Conservation (phyloP, 2,329 filamentous ascomycete genomes). For the Dothistroma septosporum region DNA sequence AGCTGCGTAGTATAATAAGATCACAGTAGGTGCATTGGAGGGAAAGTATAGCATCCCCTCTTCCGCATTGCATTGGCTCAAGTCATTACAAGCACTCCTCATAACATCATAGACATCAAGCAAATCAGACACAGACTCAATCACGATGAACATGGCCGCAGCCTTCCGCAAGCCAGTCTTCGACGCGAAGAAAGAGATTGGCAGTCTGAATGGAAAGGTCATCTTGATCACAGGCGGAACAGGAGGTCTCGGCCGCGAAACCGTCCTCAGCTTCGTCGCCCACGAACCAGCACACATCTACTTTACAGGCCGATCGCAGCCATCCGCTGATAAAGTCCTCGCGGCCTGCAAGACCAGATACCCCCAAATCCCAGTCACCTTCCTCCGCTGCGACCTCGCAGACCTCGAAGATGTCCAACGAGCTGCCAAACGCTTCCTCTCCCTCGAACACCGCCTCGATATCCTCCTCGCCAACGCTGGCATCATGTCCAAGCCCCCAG, state of each 20-base stretch:
- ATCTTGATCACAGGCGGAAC: conserved; percentile 28
- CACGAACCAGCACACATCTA: conserved; percentile 53
- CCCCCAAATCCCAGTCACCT: conserved; percentile 39
- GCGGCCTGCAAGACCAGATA: conserved; percentile 36
- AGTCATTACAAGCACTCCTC: background rate
- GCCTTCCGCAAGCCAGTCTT: conserved; percentile 18
- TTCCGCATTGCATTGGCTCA: too few species aligned
- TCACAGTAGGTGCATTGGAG: background rate
- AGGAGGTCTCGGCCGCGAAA: conserved; percentile 22
- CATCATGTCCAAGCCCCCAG: conserved; percentile 26
- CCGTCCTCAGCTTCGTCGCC: conserved; percentile 46
- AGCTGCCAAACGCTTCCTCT: conserved; percentile 21
- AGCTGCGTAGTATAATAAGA: background rate
- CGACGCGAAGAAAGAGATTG: conserved; percentile 25
- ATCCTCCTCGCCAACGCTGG: conserved; percentile 22
- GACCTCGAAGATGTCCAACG: conserved; percentile 23
- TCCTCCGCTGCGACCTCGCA: conserved; percentile 30
- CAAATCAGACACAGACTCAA: background rate
- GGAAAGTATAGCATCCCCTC: background rate
- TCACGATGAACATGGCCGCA: background rate
- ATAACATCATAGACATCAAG: background rate
- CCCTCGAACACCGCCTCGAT: conserved; percentile 22
- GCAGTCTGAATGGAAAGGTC: conserved; percentile 28
- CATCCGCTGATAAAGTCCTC: conserved; percentile 45
- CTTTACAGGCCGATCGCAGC: conserved; percentile 47